Evolutionary conservation across 1,139 yeast genomes (phyloP).

Genomic region (Suhomyces terraborum): DNA sequence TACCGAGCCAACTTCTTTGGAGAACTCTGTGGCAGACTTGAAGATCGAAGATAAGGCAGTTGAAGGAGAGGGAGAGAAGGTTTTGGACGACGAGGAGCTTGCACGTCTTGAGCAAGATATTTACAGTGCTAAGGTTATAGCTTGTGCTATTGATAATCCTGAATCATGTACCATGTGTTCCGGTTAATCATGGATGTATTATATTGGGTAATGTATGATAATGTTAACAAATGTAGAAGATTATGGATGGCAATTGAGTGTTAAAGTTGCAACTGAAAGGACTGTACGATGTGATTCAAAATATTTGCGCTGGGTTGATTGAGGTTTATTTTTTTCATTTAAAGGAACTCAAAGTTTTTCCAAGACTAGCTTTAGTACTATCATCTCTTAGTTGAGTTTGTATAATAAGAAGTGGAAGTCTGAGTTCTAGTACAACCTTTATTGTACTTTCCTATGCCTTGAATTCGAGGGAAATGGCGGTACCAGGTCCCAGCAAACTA

Average conservation of each 20-base stretch:
- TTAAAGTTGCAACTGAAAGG: neutral
- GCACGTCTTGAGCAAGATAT: conserved; percentile 58
- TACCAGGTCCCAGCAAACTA: too few relatives aligned
- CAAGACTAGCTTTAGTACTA: too few relatives aligned
- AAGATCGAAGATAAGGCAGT: conserved; percentile 28
- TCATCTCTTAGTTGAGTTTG: too few relatives aligned
- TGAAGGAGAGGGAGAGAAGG: conserved; percentile 9
- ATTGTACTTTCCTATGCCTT: too few relatives aligned
- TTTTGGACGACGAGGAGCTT: conserved; percentile 18
- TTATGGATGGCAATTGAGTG: too few relatives aligned
- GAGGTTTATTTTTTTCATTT: too few relatives aligned
- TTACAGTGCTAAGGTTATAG: conserved; percentile 88
- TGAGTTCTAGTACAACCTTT: too few relatives aligned
- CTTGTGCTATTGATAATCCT: conserved; percentile 96
- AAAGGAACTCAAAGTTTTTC: too few relatives aligned
- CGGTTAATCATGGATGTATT: conserved; percentile 52
- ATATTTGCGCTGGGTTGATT: too few relatives aligned
- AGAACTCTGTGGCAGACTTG: conserved; percentile 50
- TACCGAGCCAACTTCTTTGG: conserved; percentile 54
- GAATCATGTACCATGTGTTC: conserved; percentile 99
- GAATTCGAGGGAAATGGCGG: too few relatives aligned
- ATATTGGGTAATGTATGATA: conserved; percentile 14
- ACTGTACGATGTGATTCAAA: too few relatives aligned
- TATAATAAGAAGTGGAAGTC: too few relatives aligned
- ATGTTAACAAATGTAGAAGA: neutral